Evolutionary conservation across 2,329 filamentous ascomycete species (phyloP).

Genomic region (Pseudocercospora pini-densiflorae): DNA sequence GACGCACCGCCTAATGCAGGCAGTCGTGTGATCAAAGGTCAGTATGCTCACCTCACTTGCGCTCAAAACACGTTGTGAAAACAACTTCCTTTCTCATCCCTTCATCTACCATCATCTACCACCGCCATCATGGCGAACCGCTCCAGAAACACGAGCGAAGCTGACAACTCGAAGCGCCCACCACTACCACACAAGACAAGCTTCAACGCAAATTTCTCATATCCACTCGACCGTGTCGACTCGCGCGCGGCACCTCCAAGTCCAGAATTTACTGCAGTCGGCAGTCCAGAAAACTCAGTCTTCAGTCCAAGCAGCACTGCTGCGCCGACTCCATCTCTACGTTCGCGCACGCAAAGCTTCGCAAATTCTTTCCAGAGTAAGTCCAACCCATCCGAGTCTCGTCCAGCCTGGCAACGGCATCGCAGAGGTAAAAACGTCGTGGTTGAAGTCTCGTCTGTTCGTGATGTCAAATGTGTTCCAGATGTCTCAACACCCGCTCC

Average conservation of each 20-base stretch:
- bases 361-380: conserved; percentile 6
- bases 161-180: conserved; percentile 7
- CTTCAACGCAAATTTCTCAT: neutral
- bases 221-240: conserved; percentile 4
- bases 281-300: conserved; percentile 7
- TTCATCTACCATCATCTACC: neutral
- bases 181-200: conserved; percentile 4
- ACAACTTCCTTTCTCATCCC: neutral
- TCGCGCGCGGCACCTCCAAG: conserved; percentile 1
- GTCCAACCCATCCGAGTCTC: neutral
- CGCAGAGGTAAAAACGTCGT: neutral
- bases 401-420: neutral
- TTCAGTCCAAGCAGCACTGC: conserved; percentile 4
- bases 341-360: conserved; percentile 11
- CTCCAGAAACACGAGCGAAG: neutral
- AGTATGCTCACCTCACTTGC: conserved; percentile 1
- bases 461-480: neutral
- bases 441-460: neutral
- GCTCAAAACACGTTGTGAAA: neutral
- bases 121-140: neutral
- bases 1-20: conserved; percentile 1
- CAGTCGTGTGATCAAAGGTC: neutral
- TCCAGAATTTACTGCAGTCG: neutral
- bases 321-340: neutral
- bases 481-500: neutral